Evolutionary conservation across 164 flowering plant genomes (phyloP).

Genomic region (Magnolia changhungtana): DNA sequence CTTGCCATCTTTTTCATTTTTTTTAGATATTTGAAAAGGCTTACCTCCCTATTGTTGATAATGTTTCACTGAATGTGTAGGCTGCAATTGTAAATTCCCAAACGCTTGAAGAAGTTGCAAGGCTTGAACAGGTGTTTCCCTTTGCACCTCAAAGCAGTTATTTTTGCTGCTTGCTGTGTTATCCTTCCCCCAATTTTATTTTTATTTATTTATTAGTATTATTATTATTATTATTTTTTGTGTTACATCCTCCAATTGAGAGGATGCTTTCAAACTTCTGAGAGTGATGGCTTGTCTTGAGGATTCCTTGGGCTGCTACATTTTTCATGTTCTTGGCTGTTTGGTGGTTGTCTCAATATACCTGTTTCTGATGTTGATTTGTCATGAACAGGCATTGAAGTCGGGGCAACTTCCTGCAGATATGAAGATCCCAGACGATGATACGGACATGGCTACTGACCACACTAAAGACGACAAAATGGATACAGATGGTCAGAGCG

Average conservation of each 20-base stretch:
- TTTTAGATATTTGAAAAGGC: not conserved
- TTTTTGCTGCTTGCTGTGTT: not conserved
- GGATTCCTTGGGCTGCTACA: too few relatives aligned
- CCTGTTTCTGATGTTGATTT: not conserved
- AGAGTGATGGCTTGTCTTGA: too few relatives aligned
- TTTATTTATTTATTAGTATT: not conserved
- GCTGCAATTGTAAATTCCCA: conserved; percentile 98
- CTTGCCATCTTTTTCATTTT: not conserved
- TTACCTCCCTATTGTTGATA: not conserved
- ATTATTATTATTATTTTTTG: not conserved
- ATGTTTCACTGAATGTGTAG: conserved; percentile 39
- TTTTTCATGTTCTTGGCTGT: too few relatives aligned
- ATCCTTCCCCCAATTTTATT: not conserved
- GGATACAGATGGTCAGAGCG: conserved; percentile 34
- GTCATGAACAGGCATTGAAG: conserved; percentile 55
- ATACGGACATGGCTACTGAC: conserved; percentile 5
- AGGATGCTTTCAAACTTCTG: too few relatives aligned
- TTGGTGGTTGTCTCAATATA: not conserved
- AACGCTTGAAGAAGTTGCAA: conserved; percentile 97
- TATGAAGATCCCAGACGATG: conserved; percentile 38
- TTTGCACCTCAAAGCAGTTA: not conserved
- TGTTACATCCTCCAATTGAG: not conserved
- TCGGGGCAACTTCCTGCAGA: conserved; percentile 83
- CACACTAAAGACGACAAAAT: conserved; percentile 33
- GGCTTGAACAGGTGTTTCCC: conserved; percentile 78